Evolutionary conservation across 2,329 filamentous ascomycete genomes (phyloP).

Genomic region (Aspergillus sp.): DNA sequence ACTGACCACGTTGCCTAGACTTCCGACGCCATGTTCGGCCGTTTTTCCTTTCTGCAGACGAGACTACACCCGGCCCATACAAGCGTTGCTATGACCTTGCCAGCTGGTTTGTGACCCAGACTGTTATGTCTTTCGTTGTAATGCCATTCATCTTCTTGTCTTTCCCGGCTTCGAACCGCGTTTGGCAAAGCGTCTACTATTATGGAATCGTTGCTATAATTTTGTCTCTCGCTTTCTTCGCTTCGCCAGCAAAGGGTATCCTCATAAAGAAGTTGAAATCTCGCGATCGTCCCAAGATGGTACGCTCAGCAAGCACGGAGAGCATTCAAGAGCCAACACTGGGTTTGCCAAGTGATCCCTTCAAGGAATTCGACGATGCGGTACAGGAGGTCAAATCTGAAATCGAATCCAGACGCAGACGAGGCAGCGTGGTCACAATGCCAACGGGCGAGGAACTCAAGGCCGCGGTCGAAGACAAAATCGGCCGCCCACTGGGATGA

Average conservation of each 20-base stretch:
- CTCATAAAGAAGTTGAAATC: constrained; percentile 61
- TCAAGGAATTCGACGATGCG: constrained; percentile 73
- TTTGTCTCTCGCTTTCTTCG: constrained; percentile 70
- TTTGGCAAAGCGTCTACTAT: constrained; percentile 87
- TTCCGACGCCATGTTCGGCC: constrained; percentile 86
- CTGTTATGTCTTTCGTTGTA: constrained; percentile 78
- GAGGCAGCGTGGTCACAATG: constrained; percentile 46
- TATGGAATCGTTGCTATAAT: constrained; percentile 72
- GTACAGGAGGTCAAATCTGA: constrained; percentile 72
- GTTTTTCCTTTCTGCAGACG: constrained; percentile 82
- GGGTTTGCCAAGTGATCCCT: constrained; percentile 75
- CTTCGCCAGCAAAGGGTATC: constrained; percentile 68
- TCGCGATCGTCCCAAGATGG: constrained; percentile 44
- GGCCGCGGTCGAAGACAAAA: constrained; percentile 50
- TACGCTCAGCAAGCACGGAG: constrained; percentile 57
- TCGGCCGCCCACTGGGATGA: constrained; percentile 47
- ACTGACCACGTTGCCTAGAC: constrained; percentile 54
- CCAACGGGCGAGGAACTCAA: constrained; percentile 52
- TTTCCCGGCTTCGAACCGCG: constrained; percentile 66
- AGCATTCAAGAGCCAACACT: constrained; percentile 65
- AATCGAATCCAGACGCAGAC: constrained; percentile 60
- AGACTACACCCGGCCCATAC: constrained; percentile 63
- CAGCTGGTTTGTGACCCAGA: constrained; percentile 73
- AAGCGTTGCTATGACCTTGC: constrained; percentile 87
- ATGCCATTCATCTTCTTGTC: constrained; percentile 82